Evolutionary conservation across 441 rosid species (phyloP).

Genomic region (Euphorbia corollata): DNA sequence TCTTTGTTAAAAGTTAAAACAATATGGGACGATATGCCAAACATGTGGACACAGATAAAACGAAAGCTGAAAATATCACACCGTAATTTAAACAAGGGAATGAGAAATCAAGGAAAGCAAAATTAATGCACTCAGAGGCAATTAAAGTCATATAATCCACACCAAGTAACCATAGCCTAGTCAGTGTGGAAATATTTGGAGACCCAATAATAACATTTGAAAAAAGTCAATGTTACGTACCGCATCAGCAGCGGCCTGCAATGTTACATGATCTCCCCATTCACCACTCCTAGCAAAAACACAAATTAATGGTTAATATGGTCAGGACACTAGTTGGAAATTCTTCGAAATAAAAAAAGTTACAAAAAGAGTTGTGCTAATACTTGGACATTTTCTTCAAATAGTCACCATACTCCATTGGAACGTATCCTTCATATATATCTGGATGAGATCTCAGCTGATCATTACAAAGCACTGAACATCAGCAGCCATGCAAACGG

Average conservation of each 20-base stretch:
- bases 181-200: neutral
- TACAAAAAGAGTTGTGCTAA: slow-evolving; percentile 8
- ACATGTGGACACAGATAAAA: neutral
- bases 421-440: slow-evolving; percentile 69
- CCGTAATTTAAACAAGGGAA: neutral
- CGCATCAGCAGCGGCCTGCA: slow-evolving; percentile 95
- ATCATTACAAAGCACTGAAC: slow-evolving; percentile 21
- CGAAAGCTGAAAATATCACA: neutral
- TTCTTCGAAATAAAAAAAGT: neutral
- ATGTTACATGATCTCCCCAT: slow-evolving; percentile 93
- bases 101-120: neutral
- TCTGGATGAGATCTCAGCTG: slow-evolving; percentile 61
- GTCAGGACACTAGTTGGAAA: slow-evolving; percentile 5
- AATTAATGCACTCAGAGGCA: neutral
- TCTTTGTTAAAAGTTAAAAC: too few species aligned
- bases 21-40: neutral
- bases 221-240: slow-evolving; percentile 28
- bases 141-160: neutral
- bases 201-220: neutral
- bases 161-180: neutral
- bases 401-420: slow-evolving; percentile 65
- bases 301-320: slow-evolving; percentile 5
- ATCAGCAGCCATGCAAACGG: too few species aligned
- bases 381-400: slow-evolving; percentile 64
- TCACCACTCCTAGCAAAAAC: slow-evolving; percentile 54